Percentiles rank a stretch among this genome's conserved stretches.
Conservation (phyloP, 2,329 filamentous ascomycete species). For the Phaeosphaeria sp. region DNA sequence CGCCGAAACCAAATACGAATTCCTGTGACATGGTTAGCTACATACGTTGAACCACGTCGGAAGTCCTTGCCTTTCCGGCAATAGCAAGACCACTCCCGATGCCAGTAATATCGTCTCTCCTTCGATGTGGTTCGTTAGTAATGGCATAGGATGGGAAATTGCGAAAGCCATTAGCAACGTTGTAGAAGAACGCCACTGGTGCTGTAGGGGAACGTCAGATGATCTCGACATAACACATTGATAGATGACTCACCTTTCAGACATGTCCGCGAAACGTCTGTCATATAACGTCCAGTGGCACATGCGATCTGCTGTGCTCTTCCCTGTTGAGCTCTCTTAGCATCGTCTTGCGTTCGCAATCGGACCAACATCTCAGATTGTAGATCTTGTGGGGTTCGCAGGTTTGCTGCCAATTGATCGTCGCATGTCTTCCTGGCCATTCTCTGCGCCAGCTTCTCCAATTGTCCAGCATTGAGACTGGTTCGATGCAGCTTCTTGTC, state of each 20-base stretch:
- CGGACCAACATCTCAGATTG: neutral
- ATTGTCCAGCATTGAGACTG: conserved; percentile 5
- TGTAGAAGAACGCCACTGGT: conserved; percentile 28
- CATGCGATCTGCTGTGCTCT: conserved; percentile 20
- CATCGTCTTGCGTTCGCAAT: conserved; percentile 7
- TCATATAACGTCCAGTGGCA: conserved; percentile 19
- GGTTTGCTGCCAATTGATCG: conserved; percentile 11
- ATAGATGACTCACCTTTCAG: conserved; percentile 9
- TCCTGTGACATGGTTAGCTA: conserved; percentile 51
- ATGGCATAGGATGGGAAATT: conserved; percentile 24
- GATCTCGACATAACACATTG: neutral
- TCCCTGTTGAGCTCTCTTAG: conserved; percentile 13
- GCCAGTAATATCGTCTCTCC: conserved; percentile 59
- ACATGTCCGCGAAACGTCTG: conserved; percentile 17
- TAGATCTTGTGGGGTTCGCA: neutral
- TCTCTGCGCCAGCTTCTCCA: conserved; percentile 18
- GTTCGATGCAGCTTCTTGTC: neutral
- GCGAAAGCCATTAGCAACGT: conserved; percentile 26
- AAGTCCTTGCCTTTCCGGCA: conserved; percentile 62
- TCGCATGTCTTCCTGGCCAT: conserved; percentile 25
- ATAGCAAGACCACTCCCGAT: conserved; percentile 75
- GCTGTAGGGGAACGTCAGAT: conserved; percentile 10
- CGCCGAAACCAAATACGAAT: conserved; percentile 75
- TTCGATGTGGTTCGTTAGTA: conserved; percentile 18
- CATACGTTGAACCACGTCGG: neutral